Conservation (phyloP, 2,329 filamentous ascomycete genomes). For the Fusarium chuoi region DNA sequence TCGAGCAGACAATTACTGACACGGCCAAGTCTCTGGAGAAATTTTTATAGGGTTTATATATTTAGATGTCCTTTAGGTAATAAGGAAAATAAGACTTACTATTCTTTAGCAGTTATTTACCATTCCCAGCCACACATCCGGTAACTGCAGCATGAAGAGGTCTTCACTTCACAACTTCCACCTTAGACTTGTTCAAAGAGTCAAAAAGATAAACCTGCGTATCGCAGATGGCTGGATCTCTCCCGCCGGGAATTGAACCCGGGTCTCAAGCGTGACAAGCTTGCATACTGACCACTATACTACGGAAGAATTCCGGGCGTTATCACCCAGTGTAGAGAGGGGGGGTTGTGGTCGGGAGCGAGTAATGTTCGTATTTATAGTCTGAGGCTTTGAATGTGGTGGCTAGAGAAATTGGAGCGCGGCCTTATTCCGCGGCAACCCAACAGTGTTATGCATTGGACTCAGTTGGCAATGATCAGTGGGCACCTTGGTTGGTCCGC, state of each 20-base stretch:
- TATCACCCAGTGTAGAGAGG: no score
- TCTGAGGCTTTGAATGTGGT: no score
- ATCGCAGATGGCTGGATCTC: conserved; percentile 1
- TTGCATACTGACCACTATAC: conserved; percentile 9
- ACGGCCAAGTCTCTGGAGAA: conserved; percentile 37
- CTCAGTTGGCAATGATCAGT: no score
- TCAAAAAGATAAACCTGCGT: not conserved
- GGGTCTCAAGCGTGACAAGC: conserved; percentile 8
- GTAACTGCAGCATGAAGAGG: not conserved
- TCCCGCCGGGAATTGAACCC: conserved; percentile 5
- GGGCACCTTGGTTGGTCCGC: no score
- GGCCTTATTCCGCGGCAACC: no score
- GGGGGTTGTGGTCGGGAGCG: no score
- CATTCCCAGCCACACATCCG: not conserved
- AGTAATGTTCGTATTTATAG: no score
- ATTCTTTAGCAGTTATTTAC: not conserved
- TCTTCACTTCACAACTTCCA: not conserved
- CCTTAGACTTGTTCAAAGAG: not conserved
- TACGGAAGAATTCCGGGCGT: not conserved
- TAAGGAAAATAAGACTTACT: not conserved
- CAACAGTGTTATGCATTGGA: no score
- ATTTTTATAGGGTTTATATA: conserved; percentile 17
- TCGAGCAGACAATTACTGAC: conserved; percentile 38
- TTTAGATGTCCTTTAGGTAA: not conserved
- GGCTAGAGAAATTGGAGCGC: no score